These are phyloP conservation scores for Letharia columbiana DNA, from an alignment of 495 filamentous ascomycete genomes.

Conservation along the genomic window DNA sequence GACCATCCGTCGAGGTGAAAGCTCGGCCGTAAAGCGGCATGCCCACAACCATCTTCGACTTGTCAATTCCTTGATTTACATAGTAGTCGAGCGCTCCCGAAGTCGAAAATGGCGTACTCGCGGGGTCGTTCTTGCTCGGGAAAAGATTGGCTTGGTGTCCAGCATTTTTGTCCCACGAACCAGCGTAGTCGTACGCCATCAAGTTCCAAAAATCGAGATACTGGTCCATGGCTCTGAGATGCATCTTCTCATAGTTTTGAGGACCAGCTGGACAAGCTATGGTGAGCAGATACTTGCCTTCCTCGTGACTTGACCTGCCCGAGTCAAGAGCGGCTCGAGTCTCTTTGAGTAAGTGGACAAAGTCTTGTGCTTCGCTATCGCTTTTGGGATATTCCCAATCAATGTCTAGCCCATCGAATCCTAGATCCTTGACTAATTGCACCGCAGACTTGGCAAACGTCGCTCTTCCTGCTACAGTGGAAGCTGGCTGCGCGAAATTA, in stretches of 20 bases:
- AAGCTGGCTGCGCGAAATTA: constrained; percentile 71
- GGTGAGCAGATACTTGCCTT: constrained; percentile 61
- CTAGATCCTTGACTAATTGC: constrained; percentile 22
- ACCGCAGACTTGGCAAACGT: constrained; percentile 25
- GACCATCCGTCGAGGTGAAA: constrained; percentile 65
- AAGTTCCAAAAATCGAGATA: constrained; percentile 71
- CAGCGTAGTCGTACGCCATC: constrained; percentile 71
- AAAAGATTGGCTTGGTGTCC: constrained; percentile 74
- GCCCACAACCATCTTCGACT: constrained; percentile 68
- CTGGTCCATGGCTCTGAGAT: constrained; percentile 58
- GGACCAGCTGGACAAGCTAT: constrained; percentile 61
- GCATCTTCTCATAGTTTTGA: constrained; percentile 60
- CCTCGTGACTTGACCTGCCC: constrained; percentile 39
- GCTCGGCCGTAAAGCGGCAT: constrained; percentile 81
- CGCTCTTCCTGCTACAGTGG: constrained; percentile 17
- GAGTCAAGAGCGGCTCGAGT: constrained; percentile 55
- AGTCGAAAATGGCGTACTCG: constrained; percentile 49
- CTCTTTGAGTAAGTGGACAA: constrained; percentile 60
- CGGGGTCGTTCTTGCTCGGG: constrained; percentile 40
- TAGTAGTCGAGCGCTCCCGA: constrained; percentile 49
- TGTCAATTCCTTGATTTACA: constrained; percentile 48
- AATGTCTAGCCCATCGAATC: constrained; percentile 43
- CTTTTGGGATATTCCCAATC: constrained; percentile 52
- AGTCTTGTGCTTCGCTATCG: constrained; percentile 55
- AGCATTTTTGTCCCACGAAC: constrained; percentile 57